Conservation (phyloP, 257 asterid genomes). For the Verbena officinalis region DNA sequence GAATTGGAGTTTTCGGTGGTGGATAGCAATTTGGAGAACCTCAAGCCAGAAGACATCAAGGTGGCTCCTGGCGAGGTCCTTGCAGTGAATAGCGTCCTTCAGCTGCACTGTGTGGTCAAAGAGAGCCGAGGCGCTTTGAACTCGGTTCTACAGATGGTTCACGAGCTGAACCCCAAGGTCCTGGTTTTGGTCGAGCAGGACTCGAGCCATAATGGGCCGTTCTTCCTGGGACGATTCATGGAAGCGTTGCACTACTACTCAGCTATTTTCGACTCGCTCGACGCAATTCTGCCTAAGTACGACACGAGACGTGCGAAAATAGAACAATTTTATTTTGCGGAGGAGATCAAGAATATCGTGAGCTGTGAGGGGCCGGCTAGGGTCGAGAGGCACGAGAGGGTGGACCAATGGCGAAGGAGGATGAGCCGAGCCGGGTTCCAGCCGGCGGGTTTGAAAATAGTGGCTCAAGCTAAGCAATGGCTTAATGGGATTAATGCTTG, state of each 20-base stretch:
- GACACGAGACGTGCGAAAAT: constrained; percentile 76
- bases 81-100: constrained; percentile 67
- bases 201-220: constrained; percentile 87
- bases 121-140: constrained; percentile 81
- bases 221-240: constrained; percentile 83
- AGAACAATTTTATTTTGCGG: constrained; percentile 83
- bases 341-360: constrained; percentile 86
- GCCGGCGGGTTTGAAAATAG: constrained; percentile 59
- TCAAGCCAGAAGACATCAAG: constrained; percentile 48
- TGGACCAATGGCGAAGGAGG: constrained; percentile 88
- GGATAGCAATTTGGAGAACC: constrained; percentile 60
- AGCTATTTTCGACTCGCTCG: constrained; percentile 78
- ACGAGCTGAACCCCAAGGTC: constrained; percentile 63
- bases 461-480: constrained; percentile 74
- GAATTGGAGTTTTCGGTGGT: constrained; percentile 54
- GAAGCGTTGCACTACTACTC: constrained; percentile 80
- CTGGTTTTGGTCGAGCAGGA: constrained; percentile 78
- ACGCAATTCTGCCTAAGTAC: constrained; percentile 71
- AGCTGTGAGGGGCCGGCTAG: constrained; percentile 86
- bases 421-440: constrained; percentile 91
- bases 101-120: constrained; percentile 82
- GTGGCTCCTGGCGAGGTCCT: constrained; percentile 55
- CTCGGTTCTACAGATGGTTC: constrained; percentile 61
- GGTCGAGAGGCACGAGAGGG: constrained; percentile 82
- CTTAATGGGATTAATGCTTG: constrained; percentile 44